Base-by-base conservation (phyloP, 1,139 yeast species). In the Debaryomycetaceae sp. region DNA sequence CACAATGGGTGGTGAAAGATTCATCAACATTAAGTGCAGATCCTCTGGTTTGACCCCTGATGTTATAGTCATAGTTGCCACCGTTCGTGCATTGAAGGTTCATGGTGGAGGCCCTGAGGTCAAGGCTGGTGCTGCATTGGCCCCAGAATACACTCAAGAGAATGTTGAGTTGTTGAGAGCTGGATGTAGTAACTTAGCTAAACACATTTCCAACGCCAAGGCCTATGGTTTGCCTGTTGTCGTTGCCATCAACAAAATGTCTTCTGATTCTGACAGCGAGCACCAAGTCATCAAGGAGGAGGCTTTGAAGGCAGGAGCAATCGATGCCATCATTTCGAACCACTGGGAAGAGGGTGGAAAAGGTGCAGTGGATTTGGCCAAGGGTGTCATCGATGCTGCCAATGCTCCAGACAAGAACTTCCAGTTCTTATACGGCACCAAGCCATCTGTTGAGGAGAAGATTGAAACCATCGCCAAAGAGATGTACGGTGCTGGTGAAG, bases 71-170 rank as follows among this genome's bases (percentile, higher is more conserved):
- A 86, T 93, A 63, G 99, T 93, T 46, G 98, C 99, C 42, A 93
- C 99, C 41, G 96, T 90, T 40, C 84, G 98, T 69, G 99, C 99
- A 34, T 80, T 93, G 67, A 93, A 93, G 73, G 89, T 89, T 41
- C 99, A 93, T 66, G 99, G 99, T 55, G 99, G 98, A 62, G 99
- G 97, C 51, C 96, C 98, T 36, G 97, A 89, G 59, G 98, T 93
- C 53, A 88, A 88, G 68, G 96, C 99, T 40, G 98, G 98, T 61
- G 84, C 87, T 45, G 84, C 95, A 53, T 78, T 93, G 63, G 95
- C 98, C 49, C 75, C 82, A 44, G 97, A 81, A 61, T 93, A 93
- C 72, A 77, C 87, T 46, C 79, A 79, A 59, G 99, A 93, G 72
- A 87, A 93, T 66, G 78, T 84, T 46, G 98, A 89, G 46, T 78